phyloP scores from a whole-genome alignment of 2,329 filamentous ascomycete species.

The Orbilia quercus region DNA sequence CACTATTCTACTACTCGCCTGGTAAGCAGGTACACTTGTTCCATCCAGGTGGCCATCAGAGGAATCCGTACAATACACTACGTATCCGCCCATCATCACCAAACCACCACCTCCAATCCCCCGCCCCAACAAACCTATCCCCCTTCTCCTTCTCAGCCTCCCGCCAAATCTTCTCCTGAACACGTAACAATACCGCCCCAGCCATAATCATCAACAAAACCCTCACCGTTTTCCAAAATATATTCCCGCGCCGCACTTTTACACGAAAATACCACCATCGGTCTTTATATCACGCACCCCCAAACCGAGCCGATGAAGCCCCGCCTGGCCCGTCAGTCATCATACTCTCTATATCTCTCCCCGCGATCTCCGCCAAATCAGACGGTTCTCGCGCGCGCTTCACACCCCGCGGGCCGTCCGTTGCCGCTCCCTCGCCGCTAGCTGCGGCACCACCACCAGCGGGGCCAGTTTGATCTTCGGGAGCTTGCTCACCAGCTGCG shows the following conservation, averaged over 20 bases:
- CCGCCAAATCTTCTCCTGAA: slow-evolving; percentile 33
- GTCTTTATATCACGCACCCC: not conserved
- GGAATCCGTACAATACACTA: too few species aligned
- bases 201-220: slow-evolving; percentile 5
- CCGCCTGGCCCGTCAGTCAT: slow-evolving; percentile 45
- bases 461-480: not conserved
- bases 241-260: not conserved
- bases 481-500: slow-evolving; percentile 9
- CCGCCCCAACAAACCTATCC: slow-evolving; percentile 23
- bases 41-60: not conserved
- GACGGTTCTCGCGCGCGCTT: slow-evolving; percentile 38
- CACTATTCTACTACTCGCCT: too few species aligned
- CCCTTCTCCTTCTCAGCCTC: slow-evolving; percentile 16
- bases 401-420: slow-evolving; percentile 27
- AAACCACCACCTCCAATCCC: slow-evolving; percentile 19
- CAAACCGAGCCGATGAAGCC: not conserved
- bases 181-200: slow-evolving; percentile 11
- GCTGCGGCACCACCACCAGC: slow-evolving; percentile 19
- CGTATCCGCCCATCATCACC: not conserved
- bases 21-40: not conserved
- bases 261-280: not conserved
- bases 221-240: slow-evolving; percentile 2
- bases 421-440: not conserved
- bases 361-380: slow-evolving; percentile 22
- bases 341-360: slow-evolving; percentile 16